Evolutionary conservation across 306 rosid species (phyloP).

Genomic region (Mucuna pruriens): DNA sequence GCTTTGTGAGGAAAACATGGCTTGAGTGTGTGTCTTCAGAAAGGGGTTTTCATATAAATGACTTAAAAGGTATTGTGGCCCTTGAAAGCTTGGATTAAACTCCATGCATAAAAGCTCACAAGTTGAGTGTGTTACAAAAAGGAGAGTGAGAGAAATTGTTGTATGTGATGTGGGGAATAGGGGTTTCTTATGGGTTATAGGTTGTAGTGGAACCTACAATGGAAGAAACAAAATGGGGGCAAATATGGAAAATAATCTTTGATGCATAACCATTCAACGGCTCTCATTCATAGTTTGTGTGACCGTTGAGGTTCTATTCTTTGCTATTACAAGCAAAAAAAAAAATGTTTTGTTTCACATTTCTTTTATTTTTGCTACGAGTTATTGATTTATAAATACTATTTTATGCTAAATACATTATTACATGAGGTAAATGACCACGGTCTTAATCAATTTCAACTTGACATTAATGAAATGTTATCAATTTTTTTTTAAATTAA

Average conservation of each 20-base stretch:
- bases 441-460: too few relatives aligned
- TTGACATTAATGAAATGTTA: too few relatives aligned
- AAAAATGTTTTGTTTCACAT: background rate
- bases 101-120: background rate
- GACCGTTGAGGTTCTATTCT: constrained; percentile 49
- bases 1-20: background rate
- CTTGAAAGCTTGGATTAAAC: background rate
- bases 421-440: too few relatives aligned
- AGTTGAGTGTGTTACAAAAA: background rate
- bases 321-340: background rate
- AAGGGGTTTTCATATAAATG: background rate
- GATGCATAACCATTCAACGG: constrained; percentile 41
- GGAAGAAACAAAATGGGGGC: background rate
- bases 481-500: too few relatives aligned
- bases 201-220: background rate
- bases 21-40: background rate
- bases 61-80: background rate
- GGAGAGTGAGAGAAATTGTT: background rate
- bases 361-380: background rate
- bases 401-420: background rate
- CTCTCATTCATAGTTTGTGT: constrained; percentile 31
- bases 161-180: background rate
- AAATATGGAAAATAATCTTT: constrained; percentile 10
- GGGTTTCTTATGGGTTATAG: constrained; percentile 18
- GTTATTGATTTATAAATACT: background rate